Evolutionary conservation across 75 land plant genomes (phyloP), one percentile per base, ranked within the genome.

Genomic region (Pinus tabuliformis): DNA sequence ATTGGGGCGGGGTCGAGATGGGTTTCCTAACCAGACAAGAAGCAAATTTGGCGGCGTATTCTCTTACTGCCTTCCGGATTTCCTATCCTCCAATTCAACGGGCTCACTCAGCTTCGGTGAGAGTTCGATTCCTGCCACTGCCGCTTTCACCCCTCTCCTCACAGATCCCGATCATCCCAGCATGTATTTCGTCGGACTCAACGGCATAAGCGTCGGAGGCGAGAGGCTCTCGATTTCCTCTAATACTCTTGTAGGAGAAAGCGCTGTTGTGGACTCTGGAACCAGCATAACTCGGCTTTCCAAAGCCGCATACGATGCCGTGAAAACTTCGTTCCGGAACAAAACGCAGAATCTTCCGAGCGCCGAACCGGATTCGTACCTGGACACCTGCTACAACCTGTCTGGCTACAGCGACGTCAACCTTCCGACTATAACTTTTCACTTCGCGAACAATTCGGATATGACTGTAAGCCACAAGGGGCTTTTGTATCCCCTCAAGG

Each of bases 371-470:
- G 56, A 83, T 17, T 81, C 84, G 14, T 73, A 86, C 37, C 76
- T 94, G 56, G 97, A 94, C 79, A 94, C 97, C 3, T 94, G 97
- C 77, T 94, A 85, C 56, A 73, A 85, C 33, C 49, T 82, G 15
- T 56, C 81, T 5, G 64, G 26, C 7, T 17, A 16, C 3, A 59
- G 3, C 28, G 18, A 3, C 59, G 83, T 82, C 3, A 65, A 68
- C 39, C 52, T 82, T 18, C 87, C 87, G 4, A 75, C 77, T 4
- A 62, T 85, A 3, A 33, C 64, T 6, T 56, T 85, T 5, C 81
- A 85, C 37, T 82, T 78, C 56, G 74, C 28, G 3, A 63, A 57
- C 24, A 77, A 75, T 11, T 72, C 80, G 20, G 30, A 58, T n/a
- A 54, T 78, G 70, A 70, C 77, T 3, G 22, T 91, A 12, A 81